Evolutionary conservation across 768 basidiomycete species (phyloP).

Genomic region (Sistotremastrum suecicum): DNA sequence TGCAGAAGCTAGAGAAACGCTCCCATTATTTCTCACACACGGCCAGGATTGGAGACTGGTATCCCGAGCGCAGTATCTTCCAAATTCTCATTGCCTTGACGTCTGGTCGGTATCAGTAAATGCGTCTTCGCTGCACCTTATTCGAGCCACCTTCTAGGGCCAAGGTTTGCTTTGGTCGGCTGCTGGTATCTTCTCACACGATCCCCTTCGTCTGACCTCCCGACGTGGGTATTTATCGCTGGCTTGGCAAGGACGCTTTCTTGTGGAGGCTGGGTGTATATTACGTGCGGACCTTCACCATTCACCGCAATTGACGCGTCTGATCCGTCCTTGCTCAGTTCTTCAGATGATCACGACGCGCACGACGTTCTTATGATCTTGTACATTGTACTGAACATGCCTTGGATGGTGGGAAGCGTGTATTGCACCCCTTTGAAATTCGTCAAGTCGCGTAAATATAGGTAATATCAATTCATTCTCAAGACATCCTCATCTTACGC

Average conservation of each 20-base stretch:
- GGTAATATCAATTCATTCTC: conserved; percentile 23
- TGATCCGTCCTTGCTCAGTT: conserved; percentile 1
- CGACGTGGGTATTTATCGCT: conserved; percentile 38
- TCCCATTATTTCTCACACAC: background rate
- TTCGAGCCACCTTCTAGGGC: conserved; percentile 27
- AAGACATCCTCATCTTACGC: background rate
- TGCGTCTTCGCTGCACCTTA: background rate
- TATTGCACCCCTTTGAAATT: conserved; percentile 33
- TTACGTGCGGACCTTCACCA: conserved; percentile 33
- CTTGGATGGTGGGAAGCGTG: conserved; percentile 77
- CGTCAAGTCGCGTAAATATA: conserved; percentile 27
- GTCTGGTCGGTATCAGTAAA: conserved; percentile 31
- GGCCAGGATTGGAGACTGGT: conserved; percentile 78
- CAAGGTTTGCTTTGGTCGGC: conserved; percentile 53
- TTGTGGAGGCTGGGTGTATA: conserved; percentile 88
- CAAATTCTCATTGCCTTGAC: conserved; percentile 82
- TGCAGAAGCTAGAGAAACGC: background rate
- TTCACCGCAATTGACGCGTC: background rate
- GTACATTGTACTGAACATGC: conserved; percentile 73
- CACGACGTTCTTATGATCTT: conserved; percentile 84
- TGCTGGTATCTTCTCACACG: conserved; percentile 49
- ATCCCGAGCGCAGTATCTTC: conserved; percentile 71
- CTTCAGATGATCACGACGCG: conserved; percentile 64
- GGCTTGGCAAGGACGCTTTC: conserved; percentile 63
- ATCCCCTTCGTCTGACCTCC: conserved; percentile 25